Conservation (phyloP, 1,139 yeast genomes). For the Taiozyma onychis region DNA sequence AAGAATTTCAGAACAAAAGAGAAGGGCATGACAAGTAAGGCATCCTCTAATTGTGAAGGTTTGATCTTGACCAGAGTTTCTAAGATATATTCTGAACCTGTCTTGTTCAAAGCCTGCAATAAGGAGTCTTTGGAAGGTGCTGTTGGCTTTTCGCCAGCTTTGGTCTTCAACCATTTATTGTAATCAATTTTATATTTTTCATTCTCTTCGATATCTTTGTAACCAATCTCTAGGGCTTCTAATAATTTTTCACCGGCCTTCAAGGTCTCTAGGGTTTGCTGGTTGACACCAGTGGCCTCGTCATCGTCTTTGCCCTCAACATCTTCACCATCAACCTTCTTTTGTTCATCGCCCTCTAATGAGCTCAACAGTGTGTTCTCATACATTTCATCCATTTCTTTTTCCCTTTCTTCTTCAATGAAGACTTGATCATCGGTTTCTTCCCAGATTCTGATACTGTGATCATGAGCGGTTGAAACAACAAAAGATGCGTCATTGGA, state of each 20-base stretch:
- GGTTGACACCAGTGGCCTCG: slow-evolving; percentile 61
- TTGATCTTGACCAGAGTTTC: slow-evolving; percentile 63
- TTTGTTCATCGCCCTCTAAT: slow-evolving; percentile 52
- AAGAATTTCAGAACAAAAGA: slow-evolving; percentile 71
- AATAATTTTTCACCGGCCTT: slow-evolving; percentile 92
- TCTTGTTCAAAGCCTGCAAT: slow-evolving; percentile 59
- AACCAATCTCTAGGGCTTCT: slow-evolving; percentile 88
- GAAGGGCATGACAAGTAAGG: slow-evolving; percentile 83
- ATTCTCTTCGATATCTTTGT: slow-evolving; percentile 58
- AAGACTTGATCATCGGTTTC: slow-evolving; percentile 93
- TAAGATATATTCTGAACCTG: slow-evolving; percentile 77
- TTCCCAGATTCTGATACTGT: slow-evolving; percentile 84
- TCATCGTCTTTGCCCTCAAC: slow-evolving; percentile 44
- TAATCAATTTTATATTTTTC: slow-evolving; percentile 40
- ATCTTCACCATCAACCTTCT: slow-evolving; percentile 30
- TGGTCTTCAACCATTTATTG: slow-evolving; percentile 35
- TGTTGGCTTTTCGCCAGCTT: slow-evolving; percentile 39
- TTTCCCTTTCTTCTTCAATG: slow-evolving; percentile 92
- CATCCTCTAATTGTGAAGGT: slow-evolving; percentile 87
- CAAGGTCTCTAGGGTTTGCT: slow-evolving; percentile 85
- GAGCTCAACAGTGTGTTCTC: slow-evolving; percentile 71
- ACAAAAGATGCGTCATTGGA: slow-evolving; percentile 68
- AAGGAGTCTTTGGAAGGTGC: slow-evolving; percentile 67
- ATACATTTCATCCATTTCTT: slow-evolving; percentile 87
- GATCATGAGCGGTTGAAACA: slow-evolving; percentile 91